A percentile compares a stretch with the other conserved stretches of the same genome.
These are phyloP conservation scores for Annulohypoxylon maeteangense DNA, from an alignment of 495 filamentous ascomycete species.

Conservation along the genomic window DNA sequence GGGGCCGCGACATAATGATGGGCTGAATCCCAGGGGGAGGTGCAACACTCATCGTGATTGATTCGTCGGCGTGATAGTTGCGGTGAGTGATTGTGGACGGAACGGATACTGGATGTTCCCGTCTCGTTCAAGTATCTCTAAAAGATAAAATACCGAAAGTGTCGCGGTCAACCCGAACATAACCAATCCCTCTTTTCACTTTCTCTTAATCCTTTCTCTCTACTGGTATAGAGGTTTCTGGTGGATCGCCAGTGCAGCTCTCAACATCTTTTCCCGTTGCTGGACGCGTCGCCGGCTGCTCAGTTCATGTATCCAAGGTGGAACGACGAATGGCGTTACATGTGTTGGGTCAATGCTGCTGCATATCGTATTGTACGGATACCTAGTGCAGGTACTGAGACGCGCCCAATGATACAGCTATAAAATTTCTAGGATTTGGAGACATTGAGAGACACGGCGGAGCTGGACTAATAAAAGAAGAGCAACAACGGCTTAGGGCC, in stretches of 20 bases:
- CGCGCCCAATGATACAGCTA: constrained; percentile 32
- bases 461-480: constrained; percentile 33
- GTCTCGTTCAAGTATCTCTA: constrained; percentile 4
- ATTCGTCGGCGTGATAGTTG: constrained; percentile 31
- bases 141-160: background rate
- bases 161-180: constrained; percentile 5
- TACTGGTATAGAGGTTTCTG: constrained; percentile 26
- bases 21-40: constrained; percentile 49
- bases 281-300: constrained; percentile 9
- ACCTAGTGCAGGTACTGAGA: constrained; percentile 22
- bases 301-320: constrained; percentile 11
- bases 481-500: constrained; percentile 20
- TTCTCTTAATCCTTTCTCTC: constrained; percentile 13
- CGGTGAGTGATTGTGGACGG: constrained; percentile 1
- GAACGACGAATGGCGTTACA: constrained; percentile 17
- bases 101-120: background rate
- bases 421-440: constrained; percentile 34
- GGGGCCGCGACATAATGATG: constrained; percentile 73
- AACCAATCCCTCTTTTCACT: constrained; percentile 5
- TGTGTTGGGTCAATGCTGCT: constrained; percentile 17
- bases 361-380: constrained; percentile 26
- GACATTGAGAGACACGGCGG: constrained; percentile 29
- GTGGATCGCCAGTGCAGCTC: constrained; percentile 7
- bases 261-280: constrained; percentile 24
- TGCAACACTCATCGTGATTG: constrained; percentile 45